Evolutionary conservation across 1,284 basidiomycete species (phyloP), one percentile per base, ranked within the genome.

Genomic region (Phellopilus nigrolimitatus): DNA sequence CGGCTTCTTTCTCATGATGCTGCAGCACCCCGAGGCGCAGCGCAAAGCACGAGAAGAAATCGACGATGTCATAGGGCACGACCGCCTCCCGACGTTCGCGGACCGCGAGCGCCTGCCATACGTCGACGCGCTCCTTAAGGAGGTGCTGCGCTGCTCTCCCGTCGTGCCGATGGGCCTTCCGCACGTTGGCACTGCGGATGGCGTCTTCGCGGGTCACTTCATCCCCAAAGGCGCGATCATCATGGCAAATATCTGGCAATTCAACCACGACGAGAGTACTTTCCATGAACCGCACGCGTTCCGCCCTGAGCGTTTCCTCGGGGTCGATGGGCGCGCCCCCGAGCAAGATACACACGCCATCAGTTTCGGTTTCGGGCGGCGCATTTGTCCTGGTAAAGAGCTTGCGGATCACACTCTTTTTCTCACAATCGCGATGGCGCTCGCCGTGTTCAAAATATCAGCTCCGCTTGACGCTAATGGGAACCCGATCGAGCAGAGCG

Each of bases 51-150:
- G 65, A 31, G 27, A 51, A 7, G 66, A 68, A 49, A 51, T 67
- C 25, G 63, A 67, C 45, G 19, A 21, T 3, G 55, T 67, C 12
- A 57, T 64, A 17, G 59, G 59, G 2, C 13, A 46, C 4, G 49
- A 58, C 9, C 56, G 64, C 28, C 47, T 66, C 22, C 64, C 65
- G 2, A 58, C 58, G 4, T 64, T 65, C 33, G 52, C 33, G 8
- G 66, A 68, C 43, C 31, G 61, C 3, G 49, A 53, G 3, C 41
- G 30, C 4, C 46, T 67, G 31, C 58, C 62, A 4, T 66, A 63
- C 46, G 51, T 64, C n/a, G 47, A 60, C 21, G 65, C 64, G 1
- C 54, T 59, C 10, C 56, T 62, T 13, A 60, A 62, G 33, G 64
- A 66, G 50, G 42, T 55, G 4, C 38, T 64, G 21, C 57, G 64